Evolutionary conservation across 2,329 filamentous ascomycete species (phyloP), one percentile per base, ranked within the genome.

Genomic region (Coniochaeta pulveracea): DNA sequence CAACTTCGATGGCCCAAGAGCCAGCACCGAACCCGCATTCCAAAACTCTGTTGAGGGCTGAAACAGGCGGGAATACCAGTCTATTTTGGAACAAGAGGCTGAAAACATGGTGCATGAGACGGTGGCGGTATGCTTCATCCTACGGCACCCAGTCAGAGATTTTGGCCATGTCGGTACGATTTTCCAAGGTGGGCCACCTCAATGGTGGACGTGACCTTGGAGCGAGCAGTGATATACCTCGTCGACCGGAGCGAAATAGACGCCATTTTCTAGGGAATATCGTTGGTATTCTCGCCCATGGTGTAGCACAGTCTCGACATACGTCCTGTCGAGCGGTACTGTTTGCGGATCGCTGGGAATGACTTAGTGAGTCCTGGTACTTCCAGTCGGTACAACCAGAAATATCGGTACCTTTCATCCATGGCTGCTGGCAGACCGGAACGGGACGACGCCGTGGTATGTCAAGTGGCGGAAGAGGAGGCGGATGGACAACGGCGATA

Each of bases 11-110:
- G 15, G 80, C 78, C 81, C 81, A 86, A 30, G 72, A 63, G 25
- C 67, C 80, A n/a, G 74, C 66, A 25, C 81, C 81, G 52, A 74
- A 81, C 0, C 81, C 81, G 44, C 79, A 85, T 37, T 86, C 81
- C 18, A 86, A 62, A 26, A 85, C 66, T 46, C 67, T 69, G 43
- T 60, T 58, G 16, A 71, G 68, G 18, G 63, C 58, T 27, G 51
- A 55, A 31, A 84, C 58, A 5, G 76, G 76, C n/a, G 80, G 78
- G 39, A 85, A 83, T 45, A 85, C 69, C 17, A 82, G 60, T 42
- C 74, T 66, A 37, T 69, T 59, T 41, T 85, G 76, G 49, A 85
- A 84, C 34, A 80, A 59, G 42, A 57, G 65, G 39, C 61, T 66
- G 41, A 85, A 67, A 14, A 82, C 64, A 26, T 60, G 57, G 49